A percentile compares a stretch with the other conserved stretches of the same genome.
Evolutionary conservation across 306 rosid genomes (phyloP).

Genomic region (Acacia acuminata): DNA sequence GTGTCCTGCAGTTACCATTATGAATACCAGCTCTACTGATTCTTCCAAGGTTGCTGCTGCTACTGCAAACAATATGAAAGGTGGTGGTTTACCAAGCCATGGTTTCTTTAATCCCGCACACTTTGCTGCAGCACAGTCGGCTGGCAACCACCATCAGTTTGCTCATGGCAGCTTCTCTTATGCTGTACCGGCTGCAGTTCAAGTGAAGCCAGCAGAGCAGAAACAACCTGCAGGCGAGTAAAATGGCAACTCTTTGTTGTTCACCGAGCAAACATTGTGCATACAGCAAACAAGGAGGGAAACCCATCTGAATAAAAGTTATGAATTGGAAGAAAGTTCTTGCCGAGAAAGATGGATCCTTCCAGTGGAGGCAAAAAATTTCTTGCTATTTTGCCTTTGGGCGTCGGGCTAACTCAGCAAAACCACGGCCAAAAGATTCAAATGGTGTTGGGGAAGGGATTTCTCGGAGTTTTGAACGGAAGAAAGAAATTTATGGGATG

Average conservation of each 20-base stretch:
- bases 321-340: constrained; percentile 33
- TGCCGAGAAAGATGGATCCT: constrained; percentile 42
- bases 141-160: constrained; percentile 74
- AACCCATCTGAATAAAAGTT: background rate
- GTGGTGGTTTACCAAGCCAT: constrained; percentile 53
- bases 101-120: constrained; percentile 69
- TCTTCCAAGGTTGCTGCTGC: constrained; percentile 44
- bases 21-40: constrained; percentile 45
- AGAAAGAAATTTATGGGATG: constrained; percentile 31
- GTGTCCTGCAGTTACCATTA: constrained; percentile 39
- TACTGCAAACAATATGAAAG: constrained; percentile 51
- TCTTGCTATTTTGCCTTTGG: constrained; percentile 19
- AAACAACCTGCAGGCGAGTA: constrained; percentile 98
- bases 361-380: background rate
- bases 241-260: constrained; percentile 17
- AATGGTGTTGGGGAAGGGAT: background rate
- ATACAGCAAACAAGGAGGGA: background rate
- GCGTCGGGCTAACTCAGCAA: constrained; percentile 19
- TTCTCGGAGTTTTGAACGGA: constrained; percentile 57
- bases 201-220: constrained; percentile 87
- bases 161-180: constrained; percentile 62
- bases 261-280: background rate
- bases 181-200: constrained; percentile 59
- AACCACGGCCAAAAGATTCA: background rate
- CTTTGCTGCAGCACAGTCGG: constrained; percentile 51